Base-by-base conservation (phyloP, 768 basidiomycete genomes). In the Lactifluus volemus region DNA sequence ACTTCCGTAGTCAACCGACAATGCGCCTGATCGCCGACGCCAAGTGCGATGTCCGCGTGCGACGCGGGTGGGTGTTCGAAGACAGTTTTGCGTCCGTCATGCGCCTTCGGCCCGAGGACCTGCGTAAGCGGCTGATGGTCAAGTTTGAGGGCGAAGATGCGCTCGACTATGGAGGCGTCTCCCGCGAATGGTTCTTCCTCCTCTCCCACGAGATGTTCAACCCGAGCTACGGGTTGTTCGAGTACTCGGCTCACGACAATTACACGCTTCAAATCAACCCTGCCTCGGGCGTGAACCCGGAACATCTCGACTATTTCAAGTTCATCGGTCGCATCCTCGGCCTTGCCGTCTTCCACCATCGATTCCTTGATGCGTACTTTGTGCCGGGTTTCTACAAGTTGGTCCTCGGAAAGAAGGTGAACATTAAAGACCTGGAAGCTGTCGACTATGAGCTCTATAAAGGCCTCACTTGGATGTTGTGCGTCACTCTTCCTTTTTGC, bases 1-100 rank as follows among this genome's bases (percentile, higher is more conserved):
- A 95, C 76, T 94, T 96, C 81, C 81, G 92, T 62, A 87, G 84
- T 65, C 92, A 96, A 66, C 90, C 92, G 29, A 86, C 90, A 55
- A 86, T 96, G 78, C 81, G 89, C 49, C 74, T 81, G 8, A 79
- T 81, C 52, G 79, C 84, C 14, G 65, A 66, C 7, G 92, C 91
- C 39, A 93, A 92, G 70, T 93, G 90, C 67, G 91, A 94, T 70
- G 73, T 94, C 67, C 93, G 90, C 71, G 78, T 96, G 17, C 81
- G 91, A 58, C 81, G 93, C 42, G 82, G 79, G 48, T 84, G 86
- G 64, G 85, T 95, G 54, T 78, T 95, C 67, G 93, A 95, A 71
- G 93, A 95, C 67, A 88, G 86, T 68, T 96, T 88, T 71, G 78
- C 82, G 55, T 83, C 89, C 62, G 82, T 94, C 50, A 95, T 95